phyloP scores from a whole-genome alignment of 2,329 filamentous ascomycete genomes.

The Sclerotinia subarctica region DNA sequence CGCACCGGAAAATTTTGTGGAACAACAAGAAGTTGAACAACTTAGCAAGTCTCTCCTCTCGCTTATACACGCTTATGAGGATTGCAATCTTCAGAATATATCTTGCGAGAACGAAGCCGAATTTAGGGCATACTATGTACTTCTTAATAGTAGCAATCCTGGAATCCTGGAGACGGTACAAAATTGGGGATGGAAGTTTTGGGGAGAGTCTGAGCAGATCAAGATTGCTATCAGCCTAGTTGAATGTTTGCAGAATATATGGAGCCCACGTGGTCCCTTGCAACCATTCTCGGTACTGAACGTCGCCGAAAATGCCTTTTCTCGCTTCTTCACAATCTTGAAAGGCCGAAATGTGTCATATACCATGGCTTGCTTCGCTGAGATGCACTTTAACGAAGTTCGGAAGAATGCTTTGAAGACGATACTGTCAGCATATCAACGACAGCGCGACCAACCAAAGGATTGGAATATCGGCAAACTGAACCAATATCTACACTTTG shows the following conservation, averaged over 20 bases:
- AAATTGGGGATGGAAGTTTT: constrained; percentile 55
- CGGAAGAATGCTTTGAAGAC: constrained; percentile 57
- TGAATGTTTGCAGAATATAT: constrained; percentile 57
- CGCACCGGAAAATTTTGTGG: constrained; percentile 58
- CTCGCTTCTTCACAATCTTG: constrained; percentile 59
- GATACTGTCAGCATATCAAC: constrained; percentile 53
- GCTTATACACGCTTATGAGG: constrained; percentile 63
- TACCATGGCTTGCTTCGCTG: constrained; percentile 67
- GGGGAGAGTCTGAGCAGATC: constrained; percentile 56
- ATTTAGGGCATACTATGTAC: constrained; percentile 62
- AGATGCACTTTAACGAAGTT: constrained; percentile 62
- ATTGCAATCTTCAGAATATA: constrained; percentile 57
- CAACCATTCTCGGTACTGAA: constrained; percentile 42
- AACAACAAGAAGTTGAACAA: constrained; percentile 66
- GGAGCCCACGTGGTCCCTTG: constrained; percentile 56
- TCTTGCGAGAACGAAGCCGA: constrained; percentile 61
- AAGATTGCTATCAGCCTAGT: constrained; percentile 59
- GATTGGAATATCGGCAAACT: constrained; percentile 57
- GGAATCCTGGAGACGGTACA: constrained; percentile 53
- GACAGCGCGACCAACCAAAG: constrained; percentile 55
- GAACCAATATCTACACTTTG: constrained; percentile 61
- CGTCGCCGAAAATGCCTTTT: constrained; percentile 48
- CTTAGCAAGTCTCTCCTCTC: constrained; percentile 63
- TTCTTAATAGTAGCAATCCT: constrained; percentile 59
- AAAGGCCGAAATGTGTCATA: constrained; percentile 58